These are phyloP conservation scores for Eragrostis nindensis DNA, from an alignment of 176 grass and related monocot genomes.

Conservation along the genomic window DNA sequence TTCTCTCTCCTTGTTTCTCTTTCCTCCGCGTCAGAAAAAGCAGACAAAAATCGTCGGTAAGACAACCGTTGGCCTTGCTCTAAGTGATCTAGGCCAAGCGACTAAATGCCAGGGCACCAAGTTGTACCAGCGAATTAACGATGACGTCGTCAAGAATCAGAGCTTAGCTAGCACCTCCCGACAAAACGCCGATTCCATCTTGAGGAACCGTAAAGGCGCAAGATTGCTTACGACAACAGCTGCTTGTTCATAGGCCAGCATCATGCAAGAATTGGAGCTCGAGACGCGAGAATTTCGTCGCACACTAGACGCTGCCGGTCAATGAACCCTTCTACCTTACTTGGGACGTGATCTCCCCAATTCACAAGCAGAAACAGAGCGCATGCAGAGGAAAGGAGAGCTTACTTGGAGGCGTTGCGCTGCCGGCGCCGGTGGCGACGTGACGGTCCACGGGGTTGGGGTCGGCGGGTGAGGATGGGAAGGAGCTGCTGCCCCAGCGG, in stretches of 20 bases:
- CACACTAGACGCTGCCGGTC: slow-evolving; percentile 21
- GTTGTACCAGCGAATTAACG: neutral
- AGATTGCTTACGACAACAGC: slow-evolving; percentile 25
- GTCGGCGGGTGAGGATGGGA: neutral
- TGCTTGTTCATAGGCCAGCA: slow-evolving; percentile 18
- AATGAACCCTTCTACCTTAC: slow-evolving; percentile 12
- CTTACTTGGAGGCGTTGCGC: slow-evolving; percentile 23
- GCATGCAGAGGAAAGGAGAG: neutral
- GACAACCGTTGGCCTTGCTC: too few relatives aligned
- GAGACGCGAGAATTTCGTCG: slow-evolving; percentile 6
- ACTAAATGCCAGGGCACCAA: neutral
- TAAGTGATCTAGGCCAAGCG: too few relatives aligned
- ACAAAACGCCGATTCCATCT: slow-evolving; percentile 11
- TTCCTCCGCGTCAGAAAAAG: too few relatives aligned
- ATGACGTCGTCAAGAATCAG: slow-evolving; percentile 18
- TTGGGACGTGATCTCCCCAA: neutral
- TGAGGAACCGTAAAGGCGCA: neutral
- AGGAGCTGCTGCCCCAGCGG: slow-evolving; percentile 21
- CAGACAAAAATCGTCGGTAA: too few relatives aligned
- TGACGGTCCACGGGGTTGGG: neutral
- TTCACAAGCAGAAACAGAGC: neutral
- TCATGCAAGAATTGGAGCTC: neutral
- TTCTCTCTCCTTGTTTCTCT: too few relatives aligned
- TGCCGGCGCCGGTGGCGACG: slow-evolving; percentile 27
- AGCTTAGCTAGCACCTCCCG: neutral